phyloP scores from a whole-genome alignment of 768 basidiomycete species.

The Crepidotus variabilis region DNA sequence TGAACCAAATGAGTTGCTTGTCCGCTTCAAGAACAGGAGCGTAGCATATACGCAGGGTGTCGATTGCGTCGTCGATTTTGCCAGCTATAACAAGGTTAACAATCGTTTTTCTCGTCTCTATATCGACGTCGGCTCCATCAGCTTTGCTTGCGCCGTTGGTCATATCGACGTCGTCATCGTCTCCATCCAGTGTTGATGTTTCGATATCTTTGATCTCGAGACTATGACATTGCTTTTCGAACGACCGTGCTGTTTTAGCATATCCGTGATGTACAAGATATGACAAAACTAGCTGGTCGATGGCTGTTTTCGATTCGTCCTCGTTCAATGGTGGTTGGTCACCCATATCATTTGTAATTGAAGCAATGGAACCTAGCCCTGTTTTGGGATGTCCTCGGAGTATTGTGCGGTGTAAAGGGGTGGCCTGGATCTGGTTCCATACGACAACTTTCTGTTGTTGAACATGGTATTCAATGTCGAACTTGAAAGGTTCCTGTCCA shows the following conservation, averaged over 20 bases:
- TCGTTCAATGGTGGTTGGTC: constrained; percentile 34
- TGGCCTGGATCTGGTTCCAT: constrained; percentile 66
- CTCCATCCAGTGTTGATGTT: constrained; percentile 3
- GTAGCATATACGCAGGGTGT: constrained; percentile 50
- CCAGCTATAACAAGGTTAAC: constrained; percentile 66
- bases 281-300: constrained; percentile 71
- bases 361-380: constrained; percentile 17
- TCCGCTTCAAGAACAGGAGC: constrained; percentile 65
- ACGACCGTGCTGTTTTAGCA: constrained; percentile 62
- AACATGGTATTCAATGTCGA: constrained; percentile 86
- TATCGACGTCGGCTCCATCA: constrained; percentile 41
- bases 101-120: constrained; percentile 66
- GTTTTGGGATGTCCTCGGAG: constrained; percentile 22
- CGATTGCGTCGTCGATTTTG: constrained; percentile 66
- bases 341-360: constrained; percentile 17
- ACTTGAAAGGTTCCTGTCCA: constrained; percentile 80
- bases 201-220: constrained; percentile 4
- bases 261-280: constrained; percentile 89
- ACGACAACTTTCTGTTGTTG: constrained; percentile 61
- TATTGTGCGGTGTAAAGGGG: constrained; percentile 41
- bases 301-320: constrained; percentile 50
- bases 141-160: constrained; percentile 23
- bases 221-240: constrained; percentile 43
- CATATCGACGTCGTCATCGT: constrained; percentile 48
- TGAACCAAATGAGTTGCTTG: constrained; percentile 71